Base-by-base conservation (phyloP, 345 rosid species). In the Gossypium turneri region DNA sequence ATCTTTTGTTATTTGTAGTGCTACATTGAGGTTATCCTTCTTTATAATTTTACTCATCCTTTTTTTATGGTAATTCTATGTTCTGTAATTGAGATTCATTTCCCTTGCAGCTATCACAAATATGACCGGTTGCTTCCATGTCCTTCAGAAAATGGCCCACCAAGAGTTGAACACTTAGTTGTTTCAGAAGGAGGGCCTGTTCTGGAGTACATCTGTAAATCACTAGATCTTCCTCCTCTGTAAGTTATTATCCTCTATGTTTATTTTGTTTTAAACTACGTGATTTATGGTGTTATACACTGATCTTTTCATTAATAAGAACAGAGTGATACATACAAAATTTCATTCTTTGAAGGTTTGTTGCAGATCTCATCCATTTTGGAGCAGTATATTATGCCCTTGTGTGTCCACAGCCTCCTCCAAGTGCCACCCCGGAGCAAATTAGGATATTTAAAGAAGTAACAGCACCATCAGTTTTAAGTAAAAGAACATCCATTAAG, bases 361-460 rank as follows among this genome's bases (percentile, higher is more conserved):
- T 90, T 87, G 89, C 95, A 89, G 97, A 94, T 86, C 97, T 94
- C 73, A 92, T 94, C 22, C 86, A 81, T 43, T 94, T 94, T 80
- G 98, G 98, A 83, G 95, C 97, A 75, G 90, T 94, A 20, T 88
- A 89, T 88, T 91, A 82, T 76, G 97, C 98, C 58, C 95, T 92
- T 67, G 95, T 94, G n/a, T 86, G 97, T 56, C 98, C 98, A 77
- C 82, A 84, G 69, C 97, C 97, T 60, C 97, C 98, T 74, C 86
- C 81, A 59, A 89, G 83, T 77, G 98, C 97, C 12, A 92, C 95
- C 25, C 83, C 86, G 1, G 97, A 90, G 82, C 84, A 90, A 79
- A 66, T 90, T 50, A 83, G 78, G 77, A 44, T 86, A 65, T 94
- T 88, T 80, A 78, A 89, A 76, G 85, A 89, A 79, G 86, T 85